Evolutionary conservation across 1,284 basidiomycete species (phyloP).

Genomic region (Athelia psychrophila): DNA sequence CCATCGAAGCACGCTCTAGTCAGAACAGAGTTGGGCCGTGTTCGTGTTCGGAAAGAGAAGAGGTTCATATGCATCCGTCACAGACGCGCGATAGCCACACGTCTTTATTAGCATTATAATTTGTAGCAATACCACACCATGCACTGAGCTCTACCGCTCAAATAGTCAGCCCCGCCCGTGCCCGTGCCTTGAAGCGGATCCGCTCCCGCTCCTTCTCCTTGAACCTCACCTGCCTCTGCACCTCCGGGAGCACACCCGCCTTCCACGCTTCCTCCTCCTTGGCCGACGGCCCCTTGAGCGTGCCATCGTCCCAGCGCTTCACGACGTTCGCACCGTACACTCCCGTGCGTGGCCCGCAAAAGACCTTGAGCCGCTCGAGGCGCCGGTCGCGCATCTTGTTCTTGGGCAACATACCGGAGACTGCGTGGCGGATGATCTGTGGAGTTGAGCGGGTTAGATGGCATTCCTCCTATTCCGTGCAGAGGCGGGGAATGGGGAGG

Average conservation of each 20-base stretch:
- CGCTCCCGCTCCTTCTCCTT: conserved; percentile 24
- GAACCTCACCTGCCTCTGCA: neutral
- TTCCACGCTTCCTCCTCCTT: conserved; percentile 39
- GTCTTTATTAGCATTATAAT: too few relatives aligned
- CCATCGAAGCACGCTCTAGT: too few relatives aligned
- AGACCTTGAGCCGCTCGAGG: conserved; percentile 84
- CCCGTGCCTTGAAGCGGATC: conserved; percentile 23
- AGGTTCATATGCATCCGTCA: neutral
- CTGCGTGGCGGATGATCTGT: conserved; percentile 94
- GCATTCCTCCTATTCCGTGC: too few relatives aligned
- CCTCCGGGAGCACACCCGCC: conserved; percentile 17
- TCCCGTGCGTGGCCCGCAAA: conserved; percentile 72
- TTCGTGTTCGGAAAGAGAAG: neutral
- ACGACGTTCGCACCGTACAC: conserved; percentile 66
- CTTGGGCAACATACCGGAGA: conserved; percentile 96
- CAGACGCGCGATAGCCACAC: neutral
- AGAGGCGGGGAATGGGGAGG: neutral
- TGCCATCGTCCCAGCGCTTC: conserved; percentile 76
- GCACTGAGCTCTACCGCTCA: too few relatives aligned
- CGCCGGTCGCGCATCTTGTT: conserved; percentile 89
- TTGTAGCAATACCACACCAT: too few relatives aligned
- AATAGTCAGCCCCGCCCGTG: neutral
- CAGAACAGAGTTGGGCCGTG: too few relatives aligned
- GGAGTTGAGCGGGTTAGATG: neutral
- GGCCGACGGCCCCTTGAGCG: conserved; percentile 42